phyloP scores from a whole-genome alignment of 805 yeast genomes.

The Starmerella roubikii region DNA sequence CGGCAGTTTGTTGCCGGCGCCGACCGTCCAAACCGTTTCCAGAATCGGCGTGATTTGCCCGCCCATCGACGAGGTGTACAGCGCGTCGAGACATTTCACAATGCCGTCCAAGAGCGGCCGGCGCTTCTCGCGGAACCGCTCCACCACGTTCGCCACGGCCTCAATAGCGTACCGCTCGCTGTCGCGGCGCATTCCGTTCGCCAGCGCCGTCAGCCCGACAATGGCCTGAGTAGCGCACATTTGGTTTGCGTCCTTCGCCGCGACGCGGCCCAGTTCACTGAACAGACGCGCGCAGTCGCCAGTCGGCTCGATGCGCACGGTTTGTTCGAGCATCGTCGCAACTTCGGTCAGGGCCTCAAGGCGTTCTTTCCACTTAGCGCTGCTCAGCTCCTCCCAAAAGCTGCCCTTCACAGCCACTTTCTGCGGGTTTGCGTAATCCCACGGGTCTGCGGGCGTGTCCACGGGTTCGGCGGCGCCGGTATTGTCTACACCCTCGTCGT shows the following conservation, averaged over 20 bases:
- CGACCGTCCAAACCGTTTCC: slow-evolving; percentile 30
- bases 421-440: slow-evolving; percentile 55
- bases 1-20: slow-evolving; percentile 68
- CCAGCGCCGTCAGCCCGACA: slow-evolving; percentile 44
- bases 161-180: slow-evolving; percentile 41
- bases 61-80: slow-evolving; percentile 31
- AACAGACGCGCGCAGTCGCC: slow-evolving; percentile 57
- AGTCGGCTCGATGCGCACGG: slow-evolving; percentile 39
- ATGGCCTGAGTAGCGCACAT: slow-evolving; percentile 76
- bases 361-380: slow-evolving; percentile 82
- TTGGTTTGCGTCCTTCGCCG: slow-evolving; percentile 70
- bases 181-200: slow-evolving; percentile 42
- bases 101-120: slow-evolving; percentile 61
- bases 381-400: slow-evolving; percentile 39
- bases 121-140: slow-evolving; percentile 80
- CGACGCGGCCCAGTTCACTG: slow-evolving; percentile 50
- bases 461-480: slow-evolving; percentile 11
- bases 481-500: slow-evolving; percentile 3
- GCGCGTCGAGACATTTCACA: slow-evolving; percentile 47
- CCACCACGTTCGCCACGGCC: slow-evolving; percentile 52
- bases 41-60: slow-evolving; percentile 4
- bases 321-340: slow-evolving; percentile 22
- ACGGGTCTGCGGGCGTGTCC: slow-evolving; percentile 31
- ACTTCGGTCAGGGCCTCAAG: slow-evolving; percentile 67
- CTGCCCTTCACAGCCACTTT: slow-evolving; percentile 47